Evolutionary conservation across 176 grass and related monocot species (phyloP).

Genomic region (Eragrostis curvula): DNA sequence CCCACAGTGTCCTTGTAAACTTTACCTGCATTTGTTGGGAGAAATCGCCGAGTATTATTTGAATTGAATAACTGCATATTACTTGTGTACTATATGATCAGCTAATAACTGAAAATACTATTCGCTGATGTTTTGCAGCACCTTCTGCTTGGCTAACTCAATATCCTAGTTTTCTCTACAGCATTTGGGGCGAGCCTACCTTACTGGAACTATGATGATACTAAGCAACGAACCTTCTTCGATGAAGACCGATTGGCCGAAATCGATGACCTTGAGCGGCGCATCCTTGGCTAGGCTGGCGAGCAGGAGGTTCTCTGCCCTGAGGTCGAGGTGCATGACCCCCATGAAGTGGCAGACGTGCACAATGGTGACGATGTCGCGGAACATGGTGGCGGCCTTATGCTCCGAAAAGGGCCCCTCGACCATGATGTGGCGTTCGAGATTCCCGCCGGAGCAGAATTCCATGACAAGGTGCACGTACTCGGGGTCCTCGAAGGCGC

Average conservation of each 20-base stretch:
- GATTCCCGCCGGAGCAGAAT: slow-evolving; percentile 86
- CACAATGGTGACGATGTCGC: slow-evolving; percentile 70
- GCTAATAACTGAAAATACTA: no score
- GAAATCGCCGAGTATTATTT: neutral
- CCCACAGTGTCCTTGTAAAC: slow-evolving; percentile 70
- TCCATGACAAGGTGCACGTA: slow-evolving; percentile 87
- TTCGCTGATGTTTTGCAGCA: no score
- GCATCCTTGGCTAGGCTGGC: slow-evolving; percentile 58
- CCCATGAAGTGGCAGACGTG: slow-evolving; percentile 96
- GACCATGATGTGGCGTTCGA: slow-evolving; percentile 76
- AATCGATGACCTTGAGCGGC: slow-evolving; percentile 84
- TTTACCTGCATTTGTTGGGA: slow-evolving; percentile 62
- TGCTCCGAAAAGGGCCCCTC: slow-evolving; percentile 69
- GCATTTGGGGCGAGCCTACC: neutral
- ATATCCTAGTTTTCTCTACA: neutral
- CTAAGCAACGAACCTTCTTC: slow-evolving; percentile 67
- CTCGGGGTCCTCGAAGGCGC: slow-evolving; percentile 71
- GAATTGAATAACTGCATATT: neutral
- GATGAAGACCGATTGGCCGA: slow-evolving; percentile 86
- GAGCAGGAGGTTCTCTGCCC: slow-evolving; percentile 87
- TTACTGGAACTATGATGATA: neutral
- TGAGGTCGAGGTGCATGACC: slow-evolving; percentile 87
- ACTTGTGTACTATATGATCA: no score
- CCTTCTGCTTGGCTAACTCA: no score
- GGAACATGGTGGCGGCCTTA: slow-evolving; percentile 65